These are phyloP conservation scores for Neopestalotiopsis sp. DNA, from an alignment of 2,329 filamentous ascomycete genomes.

Conservation along the genomic window DNA sequence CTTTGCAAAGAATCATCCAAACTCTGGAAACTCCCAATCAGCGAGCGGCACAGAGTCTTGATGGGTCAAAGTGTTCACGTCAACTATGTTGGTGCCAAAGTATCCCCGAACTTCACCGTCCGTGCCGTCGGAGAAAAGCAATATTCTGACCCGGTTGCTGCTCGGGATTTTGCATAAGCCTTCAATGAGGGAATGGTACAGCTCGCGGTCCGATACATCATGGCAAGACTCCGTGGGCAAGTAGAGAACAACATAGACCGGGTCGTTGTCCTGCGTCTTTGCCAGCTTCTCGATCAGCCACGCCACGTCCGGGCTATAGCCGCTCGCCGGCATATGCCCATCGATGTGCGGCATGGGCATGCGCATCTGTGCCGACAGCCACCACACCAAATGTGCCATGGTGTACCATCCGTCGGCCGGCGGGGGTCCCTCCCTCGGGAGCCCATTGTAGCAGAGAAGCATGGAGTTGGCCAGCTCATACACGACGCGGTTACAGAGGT, in stretches of 20 bases:
- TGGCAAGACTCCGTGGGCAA: background rate
- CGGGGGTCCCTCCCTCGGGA: background rate
- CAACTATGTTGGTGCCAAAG: background rate
- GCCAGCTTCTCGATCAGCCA: background rate
- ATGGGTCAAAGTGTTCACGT: background rate
- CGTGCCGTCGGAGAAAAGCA: slow-evolving; percentile 2
- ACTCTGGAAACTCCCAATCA: background rate
- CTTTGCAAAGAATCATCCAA: background rate
- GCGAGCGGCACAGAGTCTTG: background rate
- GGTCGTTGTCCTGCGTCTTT: background rate
- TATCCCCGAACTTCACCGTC: background rate
- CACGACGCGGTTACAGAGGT: slow-evolving; percentile 11
- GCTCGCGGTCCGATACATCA: background rate
- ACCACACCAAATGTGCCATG: slow-evolving; percentile 10
- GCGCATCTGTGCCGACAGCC: slow-evolving; percentile 4
- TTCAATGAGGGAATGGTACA: background rate
- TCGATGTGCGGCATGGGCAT: slow-evolving; percentile 5
- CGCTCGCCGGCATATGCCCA: slow-evolving; percentile 7
- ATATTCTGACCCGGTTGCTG: background rate
- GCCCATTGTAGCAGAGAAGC: slow-evolving; percentile 14
- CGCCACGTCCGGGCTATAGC: slow-evolving; percentile 4
- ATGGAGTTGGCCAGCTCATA: background rate
- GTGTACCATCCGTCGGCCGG: slow-evolving; percentile 6
- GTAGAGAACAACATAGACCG: slow-evolving; percentile 10
- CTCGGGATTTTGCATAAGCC: background rate